Evolutionary conservation across 306 rosid species (phyloP).

Genomic region (Elaeagnus macrophylla): DNA sequence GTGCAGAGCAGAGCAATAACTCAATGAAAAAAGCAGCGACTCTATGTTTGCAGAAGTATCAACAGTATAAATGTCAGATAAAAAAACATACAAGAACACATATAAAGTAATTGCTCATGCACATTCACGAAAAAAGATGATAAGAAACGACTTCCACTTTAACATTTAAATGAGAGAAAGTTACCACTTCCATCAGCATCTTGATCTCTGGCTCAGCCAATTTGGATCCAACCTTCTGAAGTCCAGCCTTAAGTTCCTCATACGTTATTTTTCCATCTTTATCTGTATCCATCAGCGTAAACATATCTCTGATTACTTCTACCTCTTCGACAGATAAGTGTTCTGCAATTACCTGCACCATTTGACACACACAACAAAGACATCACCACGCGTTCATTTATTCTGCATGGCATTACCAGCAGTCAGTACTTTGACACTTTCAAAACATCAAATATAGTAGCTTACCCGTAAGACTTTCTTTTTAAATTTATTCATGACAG

Average conservation of each 20-base stretch:
- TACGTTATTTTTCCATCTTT: conserved; percentile 79
- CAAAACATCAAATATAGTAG: conserved; percentile 21
- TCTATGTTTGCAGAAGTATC: too few relatives aligned
- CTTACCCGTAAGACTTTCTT: conserved; percentile 94
- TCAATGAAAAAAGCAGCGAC: too few relatives aligned
- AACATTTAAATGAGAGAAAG: conserved; percentile 17
- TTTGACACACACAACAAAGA: conserved; percentile 2
- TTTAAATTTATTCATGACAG: conserved; percentile 95
- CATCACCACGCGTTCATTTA: background rate
- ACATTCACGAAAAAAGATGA: conserved; percentile 11
- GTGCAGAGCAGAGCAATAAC: too few relatives aligned
- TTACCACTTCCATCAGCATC: conserved; percentile 99
- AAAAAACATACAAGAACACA: too few relatives aligned
- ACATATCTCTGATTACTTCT: conserved; percentile 96
- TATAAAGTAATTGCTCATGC: background rate
- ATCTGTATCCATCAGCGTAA: conserved; percentile 90
- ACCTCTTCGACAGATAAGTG: conserved; percentile 96
- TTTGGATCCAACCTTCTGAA: conserved; percentile 89
- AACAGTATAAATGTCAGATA: too few relatives aligned
- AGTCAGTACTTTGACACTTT: conserved; percentile 19
- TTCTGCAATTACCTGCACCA: conserved; percentile 82
- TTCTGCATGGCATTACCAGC: background rate
- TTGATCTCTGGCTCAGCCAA: conserved; percentile 94
- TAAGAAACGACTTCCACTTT: conserved; percentile 2
- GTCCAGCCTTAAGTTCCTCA: conserved; percentile 83